Conservation (phyloP, 257 asterid genomes). For the Ehretia macrophylla region DNA sequence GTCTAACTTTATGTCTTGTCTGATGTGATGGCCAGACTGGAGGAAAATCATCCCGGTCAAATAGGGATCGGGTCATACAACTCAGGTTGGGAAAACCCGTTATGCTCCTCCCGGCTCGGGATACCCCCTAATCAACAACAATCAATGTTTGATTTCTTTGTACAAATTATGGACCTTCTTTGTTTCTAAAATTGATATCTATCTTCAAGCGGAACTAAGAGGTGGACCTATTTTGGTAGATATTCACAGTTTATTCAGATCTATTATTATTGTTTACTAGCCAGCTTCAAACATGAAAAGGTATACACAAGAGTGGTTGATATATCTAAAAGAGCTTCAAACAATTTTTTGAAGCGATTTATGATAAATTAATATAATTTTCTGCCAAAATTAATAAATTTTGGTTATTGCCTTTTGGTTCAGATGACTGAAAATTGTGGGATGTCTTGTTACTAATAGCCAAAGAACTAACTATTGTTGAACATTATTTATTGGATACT, state of each 20-base stretch:
- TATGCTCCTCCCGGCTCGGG: too few species aligned
- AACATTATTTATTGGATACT: constrained; percentile 56
- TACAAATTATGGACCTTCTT: constrained; percentile 66
- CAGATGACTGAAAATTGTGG: constrained; percentile 30
- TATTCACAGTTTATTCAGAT: constrained; percentile 42
- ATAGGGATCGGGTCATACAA: too few species aligned
- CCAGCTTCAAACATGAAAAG: constrained; percentile 44
- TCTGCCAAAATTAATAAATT: constrained; percentile 41
- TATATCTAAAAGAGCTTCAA: constrained; percentile 66
- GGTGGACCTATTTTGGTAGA: too few species aligned
- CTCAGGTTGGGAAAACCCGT: too few species aligned
- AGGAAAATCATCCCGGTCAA: too few species aligned
- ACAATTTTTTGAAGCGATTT: constrained; percentile 57
- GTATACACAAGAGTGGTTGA: constrained; percentile 67
- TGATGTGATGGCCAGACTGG: too few species aligned
- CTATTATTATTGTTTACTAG: constrained; percentile 63
- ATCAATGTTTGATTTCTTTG: constrained; percentile 58
- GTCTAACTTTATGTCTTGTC: too few species aligned
- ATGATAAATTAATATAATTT: constrained; percentile 45
- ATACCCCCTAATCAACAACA: too few species aligned
- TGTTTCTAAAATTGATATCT: constrained; percentile 41
- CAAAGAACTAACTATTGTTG: constrained; percentile 55
- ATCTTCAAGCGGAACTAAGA: too few species aligned
- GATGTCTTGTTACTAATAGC: constrained; percentile 48
- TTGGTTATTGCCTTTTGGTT: constrained; percentile 23